Base-by-base conservation (phyloP, 2,329 filamentous ascomycete genomes). In the Elsinoe arachidis region DNA sequence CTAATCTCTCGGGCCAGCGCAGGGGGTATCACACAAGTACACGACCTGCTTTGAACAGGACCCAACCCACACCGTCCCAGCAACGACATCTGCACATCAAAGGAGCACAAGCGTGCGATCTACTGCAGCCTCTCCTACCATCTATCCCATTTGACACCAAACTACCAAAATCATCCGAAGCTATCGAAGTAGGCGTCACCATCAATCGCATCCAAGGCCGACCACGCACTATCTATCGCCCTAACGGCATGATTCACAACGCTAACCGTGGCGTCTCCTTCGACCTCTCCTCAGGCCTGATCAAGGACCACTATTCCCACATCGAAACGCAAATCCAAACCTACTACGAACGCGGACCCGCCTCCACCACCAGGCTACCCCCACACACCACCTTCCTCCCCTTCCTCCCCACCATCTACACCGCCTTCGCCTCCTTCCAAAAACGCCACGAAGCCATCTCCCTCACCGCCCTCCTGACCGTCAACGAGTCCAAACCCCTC, bases 371-470 rank as follows among this genome's bases (percentile, higher is more conserved):
- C 2, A 72, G 75, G 1, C 71, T 71, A 7, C 70, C 72, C 38
- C 73, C 76, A 5, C 72, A 72, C 59, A 68, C 71, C 2, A 65
- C 9, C 33, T 38, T 26, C 34, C n/a, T 26, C 12, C 33, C 33
- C 19, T 37, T 35, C 34, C 49, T 53, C 75, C 21, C 68, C 85
- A 5, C 70, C 72, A 7, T 68, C 87, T 2, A 71, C 39, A 67
- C 74, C 10, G 72, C 72, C 1, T 75, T 91, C 10, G 76, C 80
- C 62, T 70, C 72, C 26, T 77, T 88, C 1, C 87, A 84, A 72
- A 78, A 72, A 44, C 74, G 78, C 46, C 85, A 85, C 60, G 85
- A 88, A 72, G 85, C 83, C 1, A 81, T 86, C 63, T 75, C 81
- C 3, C 71, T 86, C 1, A 77, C 81, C 60, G 77, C 79, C 14